These are phyloP conservation scores for Daedalea quercina DNA, from an alignment of 768 basidiomycete genomes.

Conservation along the genomic window DNA sequence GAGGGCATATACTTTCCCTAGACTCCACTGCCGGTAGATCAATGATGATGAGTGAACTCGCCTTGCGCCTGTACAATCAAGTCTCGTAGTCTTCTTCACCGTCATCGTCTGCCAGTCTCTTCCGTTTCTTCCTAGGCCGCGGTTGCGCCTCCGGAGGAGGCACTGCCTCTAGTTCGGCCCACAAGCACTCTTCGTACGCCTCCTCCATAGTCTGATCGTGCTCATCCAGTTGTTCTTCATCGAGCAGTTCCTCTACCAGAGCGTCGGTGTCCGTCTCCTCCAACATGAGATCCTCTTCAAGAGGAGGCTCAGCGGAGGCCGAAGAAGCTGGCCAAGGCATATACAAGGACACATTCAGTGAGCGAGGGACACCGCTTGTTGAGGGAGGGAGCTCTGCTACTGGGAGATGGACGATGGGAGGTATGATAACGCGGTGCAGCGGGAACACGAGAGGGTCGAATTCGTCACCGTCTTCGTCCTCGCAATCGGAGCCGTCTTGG, in stretches of 20 bases:
- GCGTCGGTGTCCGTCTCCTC: conserved; percentile 30
- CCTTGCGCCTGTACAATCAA: too few relatives aligned
- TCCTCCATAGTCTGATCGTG: conserved; percentile 27
- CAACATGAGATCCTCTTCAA: conserved; percentile 22
- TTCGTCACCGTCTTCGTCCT: conserved; percentile 11
- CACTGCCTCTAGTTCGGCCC: conserved; percentile 21
- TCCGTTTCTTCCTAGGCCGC: not conserved
- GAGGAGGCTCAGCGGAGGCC: conserved; percentile 7
- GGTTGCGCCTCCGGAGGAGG: not conserved
- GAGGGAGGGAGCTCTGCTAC: not conserved
- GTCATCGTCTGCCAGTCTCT: not conserved
- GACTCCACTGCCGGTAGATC: too few relatives aligned
- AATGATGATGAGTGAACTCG: too few relatives aligned
- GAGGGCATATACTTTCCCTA: too few relatives aligned
- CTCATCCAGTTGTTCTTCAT: conserved; percentile 36
- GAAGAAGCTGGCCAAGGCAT: conserved; percentile 16
- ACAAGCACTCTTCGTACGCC: conserved; percentile 35
- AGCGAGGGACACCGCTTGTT: not conserved
- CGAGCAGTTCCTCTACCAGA: conserved; percentile 32
- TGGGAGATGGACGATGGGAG: conserved; percentile 31
- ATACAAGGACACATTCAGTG: conserved; percentile 11
- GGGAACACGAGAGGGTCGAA: conserved; percentile 5
- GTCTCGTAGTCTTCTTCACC: not conserved
- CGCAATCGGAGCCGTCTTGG: conserved; percentile 10
- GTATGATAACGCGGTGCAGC: conserved; percentile 25